Conservation (phyloP, 208 protist species). For the Leptomonas seymouri region DNA sequence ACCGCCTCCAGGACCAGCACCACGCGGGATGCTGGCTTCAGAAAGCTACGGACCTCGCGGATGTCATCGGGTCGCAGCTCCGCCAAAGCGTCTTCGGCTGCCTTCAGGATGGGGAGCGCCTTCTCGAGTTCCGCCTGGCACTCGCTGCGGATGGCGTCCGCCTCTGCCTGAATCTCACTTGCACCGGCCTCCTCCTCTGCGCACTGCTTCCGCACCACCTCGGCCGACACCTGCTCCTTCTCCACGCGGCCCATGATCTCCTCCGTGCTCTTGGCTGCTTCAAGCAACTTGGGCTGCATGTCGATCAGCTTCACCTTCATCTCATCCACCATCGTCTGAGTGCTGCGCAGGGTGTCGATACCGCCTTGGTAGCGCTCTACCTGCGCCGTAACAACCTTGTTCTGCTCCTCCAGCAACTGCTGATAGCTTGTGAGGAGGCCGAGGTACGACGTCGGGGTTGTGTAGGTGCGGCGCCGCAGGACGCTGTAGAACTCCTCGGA, state of each 20-base stretch:
- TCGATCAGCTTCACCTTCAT: constrained; percentile 96
- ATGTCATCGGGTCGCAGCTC: constrained; percentile 94
- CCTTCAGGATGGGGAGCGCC: constrained; percentile 93
- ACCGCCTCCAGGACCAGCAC: constrained; percentile 95
- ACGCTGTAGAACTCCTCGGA: constrained; percentile 95
- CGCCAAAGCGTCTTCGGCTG: constrained; percentile 93
- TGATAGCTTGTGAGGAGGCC: constrained; percentile 93
- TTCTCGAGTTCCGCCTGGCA: constrained; percentile 95
- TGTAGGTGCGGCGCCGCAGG: constrained; percentile 95
- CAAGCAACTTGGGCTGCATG: constrained; percentile 95
- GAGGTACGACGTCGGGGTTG: constrained; percentile 97
- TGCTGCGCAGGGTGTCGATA: constrained; percentile 93
- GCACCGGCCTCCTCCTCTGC: constrained; percentile 89
- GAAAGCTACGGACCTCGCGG: constrained; percentile 93
- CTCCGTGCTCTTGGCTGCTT: constrained; percentile 94
- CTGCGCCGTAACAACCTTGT: constrained; percentile 62
- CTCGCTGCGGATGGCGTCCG: constrained; percentile 89
- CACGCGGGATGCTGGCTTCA: constrained; percentile 91
- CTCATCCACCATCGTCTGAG: constrained; percentile 93
- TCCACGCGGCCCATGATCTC: constrained; percentile 93
- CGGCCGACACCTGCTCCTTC: constrained; percentile 88
- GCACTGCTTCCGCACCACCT: constrained; percentile 83
- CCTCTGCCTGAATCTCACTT: constrained; percentile 86
- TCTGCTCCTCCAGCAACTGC: constrained; percentile 87
- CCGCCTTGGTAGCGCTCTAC: constrained; percentile 91